Evolutionary conservation across 2,329 filamentous ascomycete species (phyloP), one percentile per base, ranked within the genome.

Genomic region (Sclerotinia trifoliorum): DNA sequence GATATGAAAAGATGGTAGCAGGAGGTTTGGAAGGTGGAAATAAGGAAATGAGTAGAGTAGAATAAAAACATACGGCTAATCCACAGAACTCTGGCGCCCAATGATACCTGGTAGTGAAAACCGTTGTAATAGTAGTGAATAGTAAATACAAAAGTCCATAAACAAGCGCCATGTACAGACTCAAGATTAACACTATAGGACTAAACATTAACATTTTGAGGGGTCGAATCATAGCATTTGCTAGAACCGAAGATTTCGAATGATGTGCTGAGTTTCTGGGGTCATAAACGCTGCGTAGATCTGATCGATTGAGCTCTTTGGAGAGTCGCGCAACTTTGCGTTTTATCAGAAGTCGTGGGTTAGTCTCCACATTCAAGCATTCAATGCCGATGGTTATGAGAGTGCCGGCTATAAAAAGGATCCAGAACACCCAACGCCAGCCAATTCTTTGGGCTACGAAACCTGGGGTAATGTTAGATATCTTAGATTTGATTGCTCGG

Each of bases 121-220:
- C 81, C 58, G 79, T 81, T 0, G 81, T 79, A 74, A 83, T 64
- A 35, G 68, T 68, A 3, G 82, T 80, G 5, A 86, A 79, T 64
- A 86, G 83, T 0, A 83, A 83, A 73, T 86, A 87, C 0, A 86
- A 76, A 0, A 85, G 78, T 26, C 84, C 82, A 70, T 87, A 87
- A 2, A 84, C 73, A 0, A 86, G 78, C 0, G 81, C 80, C 46
- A 86, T 78, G 68, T 86, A 87, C 0, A 86, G 61, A 0, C 81
- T 80, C 68, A 85, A 78, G 6, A 82, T 76, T 8, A 81, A 74
- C 2, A 80, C 75, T 55, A 81, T 79, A 0, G 79, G 79, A 26
- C 78, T 78, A 52, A 74, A 69, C 64, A 76, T 76, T 35, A 79
- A 75, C 74, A 81, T 77, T 73, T 83, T 84, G 52, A 83, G 70